Evolutionary conservation across 768 basidiomycete genomes (phyloP).

Genomic region (Termitomyces sp.): DNA sequence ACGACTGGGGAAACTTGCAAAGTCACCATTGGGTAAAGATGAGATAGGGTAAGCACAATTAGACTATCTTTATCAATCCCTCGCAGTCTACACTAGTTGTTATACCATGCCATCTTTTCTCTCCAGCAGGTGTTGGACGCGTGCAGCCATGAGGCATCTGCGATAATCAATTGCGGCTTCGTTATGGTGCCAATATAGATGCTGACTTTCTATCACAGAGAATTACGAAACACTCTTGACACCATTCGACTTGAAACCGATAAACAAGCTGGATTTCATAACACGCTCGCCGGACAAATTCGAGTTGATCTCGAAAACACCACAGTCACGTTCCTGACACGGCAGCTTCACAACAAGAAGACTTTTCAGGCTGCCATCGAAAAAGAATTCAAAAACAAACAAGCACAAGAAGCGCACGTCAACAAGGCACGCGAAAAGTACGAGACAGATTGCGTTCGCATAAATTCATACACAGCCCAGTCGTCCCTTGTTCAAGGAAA

Average conservation of each 20-base stretch:
- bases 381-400: slow-evolving; percentile 87
- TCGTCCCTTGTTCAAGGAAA: slow-evolving; percentile 87
- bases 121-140: not conserved
- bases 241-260: slow-evolving; percentile 81
- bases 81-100: not conserved
- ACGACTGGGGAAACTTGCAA: slow-evolving; percentile 73
- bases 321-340: slow-evolving; percentile 51
- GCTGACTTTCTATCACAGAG: slow-evolving; percentile 40
- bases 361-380: slow-evolving; percentile 73
- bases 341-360: slow-evolving; percentile 71
- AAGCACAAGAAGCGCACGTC: slow-evolving; percentile 81
- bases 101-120: not conserved
- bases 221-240: slow-evolving; percentile 76
- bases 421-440: slow-evolving; percentile 90
- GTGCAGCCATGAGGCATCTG: not conserved
- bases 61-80: not conserved
- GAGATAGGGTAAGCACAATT: slow-evolving; percentile 84
- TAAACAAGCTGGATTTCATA: slow-evolving; percentile 69
- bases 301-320: slow-evolving; percentile 71
- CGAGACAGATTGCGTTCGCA: slow-evolving; percentile 85
- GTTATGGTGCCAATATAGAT: not conserved
- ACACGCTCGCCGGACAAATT: slow-evolving; percentile 69
- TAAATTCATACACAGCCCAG: slow-evolving; percentile 93
- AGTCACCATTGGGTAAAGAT: slow-evolving; percentile 72
- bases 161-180: slow-evolving; percentile 4